Conservation (phyloP, 2,329 filamentous ascomycete species). For the Scolecobasidium constrictum region DNA sequence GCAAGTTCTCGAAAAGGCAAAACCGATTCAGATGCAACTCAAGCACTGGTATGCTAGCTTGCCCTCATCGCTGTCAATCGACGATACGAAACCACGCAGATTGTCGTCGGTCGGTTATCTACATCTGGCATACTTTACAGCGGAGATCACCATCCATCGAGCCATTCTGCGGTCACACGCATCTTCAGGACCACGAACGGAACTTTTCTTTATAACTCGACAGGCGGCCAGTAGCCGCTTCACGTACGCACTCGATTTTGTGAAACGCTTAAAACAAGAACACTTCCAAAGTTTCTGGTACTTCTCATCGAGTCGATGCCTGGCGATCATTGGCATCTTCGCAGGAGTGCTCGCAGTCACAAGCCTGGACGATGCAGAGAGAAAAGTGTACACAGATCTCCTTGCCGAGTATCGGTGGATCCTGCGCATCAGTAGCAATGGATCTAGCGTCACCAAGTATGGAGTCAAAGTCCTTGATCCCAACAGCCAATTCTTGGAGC, state of each 20-base stretch:
- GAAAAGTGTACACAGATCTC: conserved; percentile 22
- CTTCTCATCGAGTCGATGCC: conserved; percentile 31
- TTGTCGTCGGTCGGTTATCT: conserved; percentile 20
- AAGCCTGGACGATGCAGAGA: conserved; percentile 21
- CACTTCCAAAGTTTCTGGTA: conserved; percentile 39
- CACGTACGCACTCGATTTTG: conserved; percentile 34
- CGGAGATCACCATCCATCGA: conserved; percentile 34
- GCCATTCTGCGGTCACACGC: conserved; percentile 4
- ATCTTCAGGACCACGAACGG: conserved; percentile 19
- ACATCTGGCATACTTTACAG: conserved; percentile 34
- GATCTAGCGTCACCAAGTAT: conserved; percentile 28
- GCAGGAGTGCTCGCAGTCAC: conserved; percentile 28
- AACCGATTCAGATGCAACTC: conserved; percentile 41
- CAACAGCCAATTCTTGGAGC: conserved; percentile 5
- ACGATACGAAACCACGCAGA: conserved; percentile 5
- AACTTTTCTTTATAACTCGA: conserved; percentile 24
- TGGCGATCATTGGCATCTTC: conserved; percentile 30
- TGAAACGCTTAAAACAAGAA: conserved; percentile 31
- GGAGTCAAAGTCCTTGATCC: conserved; percentile 5
- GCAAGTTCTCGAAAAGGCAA: conserved; percentile 40
- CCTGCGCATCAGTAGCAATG: conserved; percentile 29
- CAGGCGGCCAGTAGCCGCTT: conserved; percentile 31
- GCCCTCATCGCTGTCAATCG: conserved; percentile 17
- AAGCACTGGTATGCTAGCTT: conserved; percentile 42
- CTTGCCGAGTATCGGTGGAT: conserved; percentile 32